phyloP scores from a whole-genome alignment of 176 grass and related monocot species.

The Lolium rigidum region DNA sequence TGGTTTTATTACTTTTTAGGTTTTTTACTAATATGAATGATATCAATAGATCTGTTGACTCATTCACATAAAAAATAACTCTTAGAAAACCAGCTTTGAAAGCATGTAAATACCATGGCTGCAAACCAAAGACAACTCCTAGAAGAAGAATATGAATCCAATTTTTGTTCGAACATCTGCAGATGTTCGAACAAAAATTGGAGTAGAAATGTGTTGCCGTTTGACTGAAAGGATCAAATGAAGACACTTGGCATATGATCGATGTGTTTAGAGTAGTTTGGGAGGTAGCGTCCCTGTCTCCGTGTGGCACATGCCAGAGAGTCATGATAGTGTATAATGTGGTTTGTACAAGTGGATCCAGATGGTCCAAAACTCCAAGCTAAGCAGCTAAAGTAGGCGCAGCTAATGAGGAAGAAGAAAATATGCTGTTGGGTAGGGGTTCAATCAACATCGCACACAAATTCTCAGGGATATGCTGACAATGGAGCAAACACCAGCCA shows the following conservation, averaged over 20 bases:
- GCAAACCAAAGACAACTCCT: neutral
- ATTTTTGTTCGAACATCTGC: no score
- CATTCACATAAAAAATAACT: no score
- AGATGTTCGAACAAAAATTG: neutral
- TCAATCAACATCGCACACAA: no score
- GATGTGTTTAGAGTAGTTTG: neutral
- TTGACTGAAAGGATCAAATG: neutral
- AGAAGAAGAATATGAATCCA: neutral
- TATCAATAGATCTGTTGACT: no score
- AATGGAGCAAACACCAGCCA: no score
- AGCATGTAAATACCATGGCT: neutral
- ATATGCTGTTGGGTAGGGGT: no score
- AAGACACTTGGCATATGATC: neutral
- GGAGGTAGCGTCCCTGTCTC: neutral
- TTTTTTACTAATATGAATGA: no score
- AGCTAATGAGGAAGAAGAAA: no score
- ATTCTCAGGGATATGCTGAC: no score
- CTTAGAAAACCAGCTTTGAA: neutral
- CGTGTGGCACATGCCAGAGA: no score
- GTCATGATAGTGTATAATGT: neutral
- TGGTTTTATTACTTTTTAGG: no score
- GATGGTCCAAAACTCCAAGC: neutral
- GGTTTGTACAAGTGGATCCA: neutral
- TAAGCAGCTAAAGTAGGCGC: no score
- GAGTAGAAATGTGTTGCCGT: neutral